A percentile compares a stretch with the other conserved stretches of the same genome.
Conservation (phyloP, 768 basidiomycete species). For the Boletus fagicola region DNA sequence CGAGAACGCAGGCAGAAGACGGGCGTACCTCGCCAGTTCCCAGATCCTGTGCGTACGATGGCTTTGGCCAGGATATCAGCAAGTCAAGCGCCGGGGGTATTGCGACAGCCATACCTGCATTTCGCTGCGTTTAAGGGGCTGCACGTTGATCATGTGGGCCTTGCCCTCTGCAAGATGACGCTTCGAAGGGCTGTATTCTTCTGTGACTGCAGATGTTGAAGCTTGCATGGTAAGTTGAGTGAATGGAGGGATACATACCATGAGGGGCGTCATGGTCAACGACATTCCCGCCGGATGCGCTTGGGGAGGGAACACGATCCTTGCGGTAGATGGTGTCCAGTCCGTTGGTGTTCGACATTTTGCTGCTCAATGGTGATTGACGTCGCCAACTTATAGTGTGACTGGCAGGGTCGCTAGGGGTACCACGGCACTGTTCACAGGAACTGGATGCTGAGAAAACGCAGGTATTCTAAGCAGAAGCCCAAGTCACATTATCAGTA, state of each 20-base stretch:
- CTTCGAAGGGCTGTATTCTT: constrained; percentile 43
- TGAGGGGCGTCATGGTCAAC: constrained; percentile 69
- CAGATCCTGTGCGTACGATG: constrained; percentile 89
- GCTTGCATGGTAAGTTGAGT: background rate
- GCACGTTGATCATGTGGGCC: constrained; percentile 67
- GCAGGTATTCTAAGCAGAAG: background rate
- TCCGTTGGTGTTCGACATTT: constrained; percentile 28
- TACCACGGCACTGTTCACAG: constrained; percentile 2
- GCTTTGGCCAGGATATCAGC: constrained; percentile 43
- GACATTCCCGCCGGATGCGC: constrained; percentile 53
- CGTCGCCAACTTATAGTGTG: constrained; percentile 17
- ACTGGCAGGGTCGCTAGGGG: background rate
- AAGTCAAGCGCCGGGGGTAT: background rate
- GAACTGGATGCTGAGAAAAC: constrained; percentile 5
- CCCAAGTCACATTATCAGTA: background rate
- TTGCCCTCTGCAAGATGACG: constrained; percentile 30
- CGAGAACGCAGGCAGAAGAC: background rate
- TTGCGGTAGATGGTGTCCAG: constrained; percentile 43
- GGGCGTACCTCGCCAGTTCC: constrained; percentile 56
- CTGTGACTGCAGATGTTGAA: constrained; percentile 53
- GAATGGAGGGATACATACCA: constrained; percentile 42
- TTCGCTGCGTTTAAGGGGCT: constrained; percentile 79
- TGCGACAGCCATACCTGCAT: constrained; percentile 66
- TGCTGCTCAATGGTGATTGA: background rate
- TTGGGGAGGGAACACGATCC: constrained; percentile 45